phyloP scores from a whole-genome alignment of 192 early-diverging fungal genomes.

The Backusella sp. region DNA sequence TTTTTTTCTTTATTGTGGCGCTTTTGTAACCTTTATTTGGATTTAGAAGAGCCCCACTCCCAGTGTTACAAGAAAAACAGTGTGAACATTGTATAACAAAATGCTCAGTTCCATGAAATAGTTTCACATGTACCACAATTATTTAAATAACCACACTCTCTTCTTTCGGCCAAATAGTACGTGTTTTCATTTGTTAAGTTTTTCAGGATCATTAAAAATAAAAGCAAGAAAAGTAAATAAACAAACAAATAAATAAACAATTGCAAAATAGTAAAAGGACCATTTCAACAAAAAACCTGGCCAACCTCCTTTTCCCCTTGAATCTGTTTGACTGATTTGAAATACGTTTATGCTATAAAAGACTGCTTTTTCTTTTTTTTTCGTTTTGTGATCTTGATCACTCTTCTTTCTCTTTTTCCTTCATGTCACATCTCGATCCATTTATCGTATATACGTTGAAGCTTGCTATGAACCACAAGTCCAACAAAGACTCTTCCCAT shows the following conservation, averaged over 20 bases:
- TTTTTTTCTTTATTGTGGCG: neutral
- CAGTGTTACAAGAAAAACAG: neutral
- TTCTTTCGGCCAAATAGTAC: neutral
- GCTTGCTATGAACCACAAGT: constrained; percentile 3
- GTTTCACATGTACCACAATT: neutral
- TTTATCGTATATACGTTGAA: constrained; percentile 11
- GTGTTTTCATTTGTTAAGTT: constrained; percentile 7
- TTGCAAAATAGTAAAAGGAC: neutral
- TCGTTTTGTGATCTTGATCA: neutral
- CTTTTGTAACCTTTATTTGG: neutral
- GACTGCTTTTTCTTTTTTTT: constrained; percentile 7
- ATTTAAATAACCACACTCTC: neutral
- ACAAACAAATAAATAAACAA: constrained; percentile 5
- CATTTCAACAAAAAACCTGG: neutral
- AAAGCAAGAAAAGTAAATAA: neutral
- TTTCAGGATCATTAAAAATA: neutral
- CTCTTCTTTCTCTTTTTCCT: neutral
- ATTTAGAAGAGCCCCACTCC: neutral
- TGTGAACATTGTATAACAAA: neutral
- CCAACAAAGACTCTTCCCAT: neutral
- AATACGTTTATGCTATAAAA: constrained; percentile 1
- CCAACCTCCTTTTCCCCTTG: constrained; percentile 7
- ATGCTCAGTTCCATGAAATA: neutral
- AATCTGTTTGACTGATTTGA: constrained; percentile 2
- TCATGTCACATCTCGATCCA: constrained; percentile 10